Base-by-base conservation (phyloP, 441 rosid genomes). In the Pelargonium fulgidum region DNA sequence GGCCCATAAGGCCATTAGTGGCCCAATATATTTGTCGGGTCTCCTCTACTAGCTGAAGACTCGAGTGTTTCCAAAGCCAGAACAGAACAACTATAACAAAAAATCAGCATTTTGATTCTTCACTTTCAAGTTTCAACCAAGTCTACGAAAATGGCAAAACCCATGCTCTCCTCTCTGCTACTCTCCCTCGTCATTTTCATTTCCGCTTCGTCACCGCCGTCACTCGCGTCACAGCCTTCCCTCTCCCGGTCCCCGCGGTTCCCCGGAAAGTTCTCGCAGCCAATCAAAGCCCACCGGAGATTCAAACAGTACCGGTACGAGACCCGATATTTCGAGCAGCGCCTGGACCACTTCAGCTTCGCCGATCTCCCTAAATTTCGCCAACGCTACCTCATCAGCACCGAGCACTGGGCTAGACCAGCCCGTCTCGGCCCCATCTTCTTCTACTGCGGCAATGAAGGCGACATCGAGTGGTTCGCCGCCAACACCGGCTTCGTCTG, bases 391-490 rank as follows among this genome's bases (percentile, higher is more conserved):
- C 88, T 92, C 17, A 81, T 92, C 44, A 89, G 77, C 81, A 69
- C 86, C 68, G 88, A 87, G 17, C 80, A 88, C 79, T 92, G 95
- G 95, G 58, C 72, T 8, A 95, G 95, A 7, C 81, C 96, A 64
- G 69, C 76, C 29, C 70, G 81, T 0, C 74, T 71, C 61, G 93
- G 79, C 2, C 97, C 97, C 54, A 89, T 91, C 79, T 91, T 91
- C 79, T 76, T 91, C 62, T 91, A 91, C 78, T 89, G 93, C 68
- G 96, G 97, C 48, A 87, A 91, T 76, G 98, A 92, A 79, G 96
- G 96, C 20, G 92, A 90, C 66, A 90, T 92, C 58, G 92, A 84
- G 44, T 90, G 98, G 96, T 90, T 90, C 77, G 95, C 96, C 16
- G 80, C 72, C 5, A 90, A 92, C 69, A 79, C 92, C 0, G 95